Percentiles rank a stretch among this genome's conserved stretches.
Conservation (phyloP, 768 basidiomycete genomes). For the Termitomyces sp. region DNA sequence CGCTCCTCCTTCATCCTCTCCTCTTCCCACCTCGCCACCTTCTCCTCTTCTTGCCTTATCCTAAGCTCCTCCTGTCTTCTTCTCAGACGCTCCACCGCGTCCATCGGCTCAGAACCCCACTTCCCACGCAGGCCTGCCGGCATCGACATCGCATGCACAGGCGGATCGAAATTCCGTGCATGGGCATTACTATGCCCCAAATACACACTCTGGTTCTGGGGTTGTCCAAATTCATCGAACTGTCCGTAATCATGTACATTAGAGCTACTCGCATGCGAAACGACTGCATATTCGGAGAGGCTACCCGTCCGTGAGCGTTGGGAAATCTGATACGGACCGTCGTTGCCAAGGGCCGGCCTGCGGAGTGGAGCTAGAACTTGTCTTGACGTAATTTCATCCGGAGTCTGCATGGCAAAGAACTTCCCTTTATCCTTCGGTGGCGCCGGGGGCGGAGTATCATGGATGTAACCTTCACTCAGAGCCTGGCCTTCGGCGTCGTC, state of each 20-base stretch:
- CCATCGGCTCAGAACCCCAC: constrained; percentile 26
- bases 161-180: not conserved
- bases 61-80: constrained; percentile 24
- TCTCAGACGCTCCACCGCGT: constrained; percentile 29
- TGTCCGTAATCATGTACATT: constrained; percentile 21
- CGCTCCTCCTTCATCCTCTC: constrained; percentile 32
- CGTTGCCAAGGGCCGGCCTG: not conserved
- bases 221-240: constrained; percentile 12
- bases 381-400: constrained; percentile 6
- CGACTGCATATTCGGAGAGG: constrained; percentile 36
- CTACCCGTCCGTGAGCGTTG: constrained; percentile 26
- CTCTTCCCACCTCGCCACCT: constrained; percentile 41
- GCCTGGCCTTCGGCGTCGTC: constrained; percentile 15
- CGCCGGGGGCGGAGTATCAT: constrained; percentile 36
- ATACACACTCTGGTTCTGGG: constrained; percentile 11
- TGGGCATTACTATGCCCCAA: constrained; percentile 1
- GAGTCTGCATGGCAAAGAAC: constrained; percentile 12
- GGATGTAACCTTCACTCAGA: constrained; percentile 17
- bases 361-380: constrained; percentile 15
- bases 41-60: constrained; percentile 29
- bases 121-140: constrained; percentile 27
- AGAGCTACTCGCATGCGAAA: constrained; percentile 27
- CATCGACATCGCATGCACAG: constrained; percentile 9
- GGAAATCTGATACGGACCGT: constrained; percentile 3
- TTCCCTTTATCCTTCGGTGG: constrained; percentile 40